phyloP scores from a whole-genome alignment of 2,329 filamentous ascomycete genomes.

The Periconia digitata region DNA sequence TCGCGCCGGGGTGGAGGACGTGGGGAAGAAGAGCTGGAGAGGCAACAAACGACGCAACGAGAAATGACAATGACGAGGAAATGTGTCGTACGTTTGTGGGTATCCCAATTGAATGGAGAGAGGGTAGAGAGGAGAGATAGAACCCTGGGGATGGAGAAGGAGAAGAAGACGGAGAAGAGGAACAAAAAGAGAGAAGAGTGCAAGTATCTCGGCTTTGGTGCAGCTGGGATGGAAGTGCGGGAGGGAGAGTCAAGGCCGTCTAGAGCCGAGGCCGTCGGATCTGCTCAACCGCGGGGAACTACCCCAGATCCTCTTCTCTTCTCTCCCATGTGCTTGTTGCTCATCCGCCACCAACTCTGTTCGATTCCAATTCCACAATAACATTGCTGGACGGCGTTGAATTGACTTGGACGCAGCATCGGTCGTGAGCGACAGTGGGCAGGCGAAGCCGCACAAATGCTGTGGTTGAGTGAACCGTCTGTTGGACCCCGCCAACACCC shows the following conservation, averaged over 20 bases:
- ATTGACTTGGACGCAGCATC: no score
- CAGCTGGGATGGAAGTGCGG: slow-evolving; percentile 21
- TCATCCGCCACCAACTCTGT: no score
- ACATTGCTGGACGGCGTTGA: no score
- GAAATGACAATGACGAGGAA: slow-evolving; percentile 12
- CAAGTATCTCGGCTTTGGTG: no score
- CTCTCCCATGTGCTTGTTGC: no score
- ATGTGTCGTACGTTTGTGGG: slow-evolving; percentile 36
- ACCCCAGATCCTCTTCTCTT: neutral
- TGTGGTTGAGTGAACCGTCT: no score
- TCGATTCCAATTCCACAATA: no score
- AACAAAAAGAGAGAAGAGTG: neutral
- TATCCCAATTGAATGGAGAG: neutral
- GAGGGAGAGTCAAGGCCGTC: slow-evolving; percentile 25
- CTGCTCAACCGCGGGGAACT: slow-evolving; percentile 8
- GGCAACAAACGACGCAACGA: neutral
- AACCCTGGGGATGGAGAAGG: slow-evolving; percentile 13
- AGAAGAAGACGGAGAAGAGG: slow-evolving; percentile 8
- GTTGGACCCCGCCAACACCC: no score
- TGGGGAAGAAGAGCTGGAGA: slow-evolving; percentile 23
- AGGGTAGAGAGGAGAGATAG: no score
- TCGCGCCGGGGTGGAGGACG: slow-evolving; percentile 34
- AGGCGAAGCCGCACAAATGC: no score
- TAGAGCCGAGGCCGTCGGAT: slow-evolving; percentile 33
- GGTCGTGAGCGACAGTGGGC: no score